Percentiles rank a stretch among this genome's conserved stretches.
Evolutionary conservation across 768 basidiomycete species (phyloP).

Genomic region (Chalciporus piperatus): DNA sequence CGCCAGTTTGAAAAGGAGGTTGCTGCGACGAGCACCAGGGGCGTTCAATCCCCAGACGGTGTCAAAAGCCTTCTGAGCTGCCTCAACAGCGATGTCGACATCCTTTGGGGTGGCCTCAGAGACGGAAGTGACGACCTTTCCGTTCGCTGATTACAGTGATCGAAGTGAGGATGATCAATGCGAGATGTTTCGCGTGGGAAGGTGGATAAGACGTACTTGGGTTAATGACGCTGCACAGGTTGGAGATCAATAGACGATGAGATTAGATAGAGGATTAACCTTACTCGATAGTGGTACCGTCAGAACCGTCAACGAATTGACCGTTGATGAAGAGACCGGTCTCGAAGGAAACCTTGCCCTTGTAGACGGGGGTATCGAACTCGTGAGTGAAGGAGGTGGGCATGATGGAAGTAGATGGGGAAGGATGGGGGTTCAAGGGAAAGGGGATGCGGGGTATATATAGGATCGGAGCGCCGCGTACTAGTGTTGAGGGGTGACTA

Average conservation of each 20-base stretch:
- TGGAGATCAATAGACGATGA: neutral
- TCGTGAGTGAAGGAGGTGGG: conserved; percentile 43
- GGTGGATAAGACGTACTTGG: conserved; percentile 36
- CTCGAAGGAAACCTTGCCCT: conserved; percentile 52
- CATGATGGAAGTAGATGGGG: conserved; percentile 30
- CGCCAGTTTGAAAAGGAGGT: conserved; percentile 61
- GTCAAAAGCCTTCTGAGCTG: conserved; percentile 59
- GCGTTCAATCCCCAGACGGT: conserved; percentile 66
- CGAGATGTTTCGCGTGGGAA: neutral
- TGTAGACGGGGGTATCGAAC: conserved; percentile 55
- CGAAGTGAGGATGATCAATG: too few species aligned
- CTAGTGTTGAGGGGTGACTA: too few species aligned
- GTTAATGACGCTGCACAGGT: conserved; percentile 50
- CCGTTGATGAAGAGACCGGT: conserved; percentile 75
- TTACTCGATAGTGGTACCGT: conserved; percentile 66
- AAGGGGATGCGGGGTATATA: conserved; percentile 12
- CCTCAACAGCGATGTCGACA: conserved; percentile 72
- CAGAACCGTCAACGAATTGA: conserved; percentile 57
- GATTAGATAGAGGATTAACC: conserved; percentile 20
- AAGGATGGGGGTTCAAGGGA: neutral
- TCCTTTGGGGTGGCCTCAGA: conserved; percentile 61
- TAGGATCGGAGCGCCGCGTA: conserved; percentile 9
- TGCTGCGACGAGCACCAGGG: conserved; percentile 50
- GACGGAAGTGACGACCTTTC: conserved; percentile 56
- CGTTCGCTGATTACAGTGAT: conserved; percentile 46